phyloP scores from a whole-genome alignment of 208 protist species.

The Acanthamoeba sp. region DNA sequence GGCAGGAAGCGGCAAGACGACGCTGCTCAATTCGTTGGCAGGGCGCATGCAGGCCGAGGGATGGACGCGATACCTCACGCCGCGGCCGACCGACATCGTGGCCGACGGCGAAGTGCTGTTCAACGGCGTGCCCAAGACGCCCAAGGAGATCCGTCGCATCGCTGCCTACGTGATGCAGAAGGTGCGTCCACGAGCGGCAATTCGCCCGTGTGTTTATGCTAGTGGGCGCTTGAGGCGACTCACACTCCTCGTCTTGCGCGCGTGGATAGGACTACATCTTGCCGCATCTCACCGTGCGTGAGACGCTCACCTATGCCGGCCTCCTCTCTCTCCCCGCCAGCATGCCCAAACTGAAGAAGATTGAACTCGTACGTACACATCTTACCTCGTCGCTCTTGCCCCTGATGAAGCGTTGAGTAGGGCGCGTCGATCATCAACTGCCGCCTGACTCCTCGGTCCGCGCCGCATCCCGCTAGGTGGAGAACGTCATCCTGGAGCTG shows the following conservation, averaged over 20 bases:
- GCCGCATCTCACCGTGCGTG: constrained; percentile 79
- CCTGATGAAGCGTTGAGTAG: no score
- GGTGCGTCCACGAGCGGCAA: neutral
- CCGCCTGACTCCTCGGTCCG: neutral
- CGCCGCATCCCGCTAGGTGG: constrained; percentile 36
- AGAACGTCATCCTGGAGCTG: constrained; percentile 75
- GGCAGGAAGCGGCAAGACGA: constrained; percentile 43
- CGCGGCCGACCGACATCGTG: neutral
- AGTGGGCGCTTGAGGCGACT: neutral
- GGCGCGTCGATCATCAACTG: neutral
- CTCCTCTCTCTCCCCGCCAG: neutral
- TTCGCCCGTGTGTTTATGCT: no score
- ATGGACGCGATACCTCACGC: constrained; percentile 34
- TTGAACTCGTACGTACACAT: neutral
- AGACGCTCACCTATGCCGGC: constrained; percentile 44
- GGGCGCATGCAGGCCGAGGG: constrained; percentile 3
- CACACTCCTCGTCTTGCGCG: neutral
- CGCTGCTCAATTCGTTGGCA: constrained; percentile 30
- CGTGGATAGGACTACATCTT: constrained; percentile 50
- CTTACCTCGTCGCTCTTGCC: no score
- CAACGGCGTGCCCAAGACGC: constrained; percentile 9
- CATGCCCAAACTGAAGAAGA: constrained; percentile 11
- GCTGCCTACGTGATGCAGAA: constrained; percentile 79
- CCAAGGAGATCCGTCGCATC: neutral
- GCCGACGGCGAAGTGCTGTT: neutral